Evolutionary conservation across 768 basidiomycete genomes (phyloP).

Genomic region (Auricularia heimuer): DNA sequence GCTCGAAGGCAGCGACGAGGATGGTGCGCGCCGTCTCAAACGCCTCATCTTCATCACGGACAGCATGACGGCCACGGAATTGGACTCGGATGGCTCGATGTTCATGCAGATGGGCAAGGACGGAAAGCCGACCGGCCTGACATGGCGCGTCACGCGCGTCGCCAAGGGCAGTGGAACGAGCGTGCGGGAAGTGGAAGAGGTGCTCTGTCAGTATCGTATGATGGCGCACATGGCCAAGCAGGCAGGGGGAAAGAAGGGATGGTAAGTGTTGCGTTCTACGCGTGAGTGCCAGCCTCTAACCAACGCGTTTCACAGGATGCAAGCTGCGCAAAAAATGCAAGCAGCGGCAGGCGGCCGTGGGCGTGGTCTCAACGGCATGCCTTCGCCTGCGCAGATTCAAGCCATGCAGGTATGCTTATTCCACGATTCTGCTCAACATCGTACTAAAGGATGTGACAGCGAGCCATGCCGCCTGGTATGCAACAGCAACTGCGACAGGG

Average conservation of each 20-base stretch:
- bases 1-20: conserved; percentile 88
- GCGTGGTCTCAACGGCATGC: conserved; percentile 78
- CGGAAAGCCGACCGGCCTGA: conserved; percentile 75
- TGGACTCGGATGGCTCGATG: conserved; percentile 87
- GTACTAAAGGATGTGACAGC: conserved; percentile 33
- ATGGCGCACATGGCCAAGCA: conserved; percentile 99
- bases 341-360: conserved; percentile 76
- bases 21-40: conserved; percentile 83
- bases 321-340: conserved; percentile 91
- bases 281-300: conserved; percentile 3
- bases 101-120: conserved; percentile 84
- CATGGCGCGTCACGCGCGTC: conserved; percentile 83
- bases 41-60: conserved; percentile 98
- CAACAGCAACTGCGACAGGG: conserved; percentile 86
- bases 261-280: conserved; percentile 34
- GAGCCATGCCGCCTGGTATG: conserved; percentile 92
- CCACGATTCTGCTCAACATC: conserved; percentile 36
- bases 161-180: conserved; percentile 90
- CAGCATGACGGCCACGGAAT: conserved; percentile 87
- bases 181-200: conserved; percentile 95
- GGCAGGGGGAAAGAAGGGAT: conserved; percentile 94
- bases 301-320: conserved; percentile 39
- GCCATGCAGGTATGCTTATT: conserved; percentile 46
- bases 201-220: conserved; percentile 94
- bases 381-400: conserved; percentile 86